These are phyloP conservation scores for Akanthomyces lecanii DNA, from an alignment of 2,329 filamentous ascomycete genomes.

Conservation along the genomic window DNA sequence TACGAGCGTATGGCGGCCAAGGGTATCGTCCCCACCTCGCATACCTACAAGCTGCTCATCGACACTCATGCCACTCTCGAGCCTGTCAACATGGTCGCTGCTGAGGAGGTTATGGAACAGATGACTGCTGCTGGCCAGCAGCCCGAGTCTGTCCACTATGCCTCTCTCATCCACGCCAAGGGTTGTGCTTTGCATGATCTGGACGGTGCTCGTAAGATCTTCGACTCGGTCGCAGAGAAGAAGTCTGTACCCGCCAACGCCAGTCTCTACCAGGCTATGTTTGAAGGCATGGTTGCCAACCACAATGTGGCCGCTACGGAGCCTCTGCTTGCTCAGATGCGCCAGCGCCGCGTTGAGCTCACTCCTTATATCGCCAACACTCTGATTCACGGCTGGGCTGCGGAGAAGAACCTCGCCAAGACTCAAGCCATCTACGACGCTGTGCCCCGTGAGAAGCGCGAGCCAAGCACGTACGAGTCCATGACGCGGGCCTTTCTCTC, in stretches of 20 bases:
- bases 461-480: conserved; percentile 97
- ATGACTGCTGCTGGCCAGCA: conserved; percentile 71
- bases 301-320: conserved; percentile 76
- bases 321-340: conserved; percentile 72
- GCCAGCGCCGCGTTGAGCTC: conserved; percentile 67
- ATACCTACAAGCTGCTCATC: conserved; percentile 96
- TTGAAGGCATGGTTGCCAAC: conserved; percentile 95
- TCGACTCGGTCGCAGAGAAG: conserved; percentile 73
- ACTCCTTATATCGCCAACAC: conserved; percentile 98
- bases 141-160: conserved; percentile 92
- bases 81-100: conserved; percentile 81
- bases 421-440: conserved; percentile 74
- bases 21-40: conserved; percentile 84
- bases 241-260: conserved; percentile 66
- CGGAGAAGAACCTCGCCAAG: conserved; percentile 73
- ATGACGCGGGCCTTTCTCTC: conserved; percentile 94
- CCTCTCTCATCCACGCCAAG: conserved; percentile 90
- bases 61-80: conserved; percentile 94
- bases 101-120: conserved; percentile 74
- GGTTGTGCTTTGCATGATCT: conserved; percentile 93
- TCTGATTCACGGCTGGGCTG: conserved; percentile 93
- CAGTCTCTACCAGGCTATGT: conserved; percentile 92
- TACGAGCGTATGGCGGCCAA: conserved; percentile 90
- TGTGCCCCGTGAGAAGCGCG: conserved; percentile 73
- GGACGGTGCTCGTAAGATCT: conserved; percentile 73